These are phyloP conservation scores for Mychonastes homosphaera DNA, from an alignment of 139 green algal genomes.

Conservation along the genomic window DNA sequence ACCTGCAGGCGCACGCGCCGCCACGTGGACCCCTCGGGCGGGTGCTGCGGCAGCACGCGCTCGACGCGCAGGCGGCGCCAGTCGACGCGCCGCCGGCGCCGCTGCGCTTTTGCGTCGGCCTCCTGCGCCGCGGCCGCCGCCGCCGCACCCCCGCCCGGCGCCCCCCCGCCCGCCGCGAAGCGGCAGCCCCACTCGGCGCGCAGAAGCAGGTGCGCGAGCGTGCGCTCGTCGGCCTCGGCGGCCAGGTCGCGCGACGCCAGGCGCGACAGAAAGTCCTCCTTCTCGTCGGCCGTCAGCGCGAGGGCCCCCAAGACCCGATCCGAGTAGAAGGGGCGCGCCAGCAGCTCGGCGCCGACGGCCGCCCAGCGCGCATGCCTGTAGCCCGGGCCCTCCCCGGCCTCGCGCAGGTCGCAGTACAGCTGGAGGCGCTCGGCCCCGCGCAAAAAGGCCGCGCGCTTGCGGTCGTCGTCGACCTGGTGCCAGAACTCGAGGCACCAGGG, in stretches of 20 bases:
- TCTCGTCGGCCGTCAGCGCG: constrained; percentile 22
- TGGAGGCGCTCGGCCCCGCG: constrained; percentile 31
- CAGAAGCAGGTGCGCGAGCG: constrained; percentile 39
- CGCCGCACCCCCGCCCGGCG: no score
- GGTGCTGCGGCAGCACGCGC: constrained; percentile 15
- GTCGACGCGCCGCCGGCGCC: no score
- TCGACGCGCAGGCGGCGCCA: constrained; percentile 16
- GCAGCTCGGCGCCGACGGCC: constrained; percentile 11
- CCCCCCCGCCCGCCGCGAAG: no score
- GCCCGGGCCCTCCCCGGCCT: constrained; percentile 13
- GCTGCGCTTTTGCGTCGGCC: no score
- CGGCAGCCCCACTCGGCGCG: no score
- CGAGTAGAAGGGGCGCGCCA: constrained; percentile 21
- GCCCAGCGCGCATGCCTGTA: constrained; percentile 24
- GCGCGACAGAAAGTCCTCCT: constrained; percentile 14
- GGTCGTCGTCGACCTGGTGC: constrained; percentile 23
- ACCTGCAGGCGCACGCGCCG: constrained; percentile 12
- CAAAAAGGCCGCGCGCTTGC: constrained; percentile 5
- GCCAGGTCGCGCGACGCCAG: constrained; percentile 28
- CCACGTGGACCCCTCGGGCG: constrained; percentile 25
- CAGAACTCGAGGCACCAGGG: constrained; percentile 39
- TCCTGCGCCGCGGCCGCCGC: no score
- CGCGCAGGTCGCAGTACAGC: constrained; percentile 35
- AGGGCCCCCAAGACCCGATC: constrained; percentile 21
- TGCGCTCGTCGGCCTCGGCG: constrained; percentile 17